phyloP scores from a whole-genome alignment of 2,329 filamentous ascomycete species.

The Chaetothyriales sp. region DNA sequence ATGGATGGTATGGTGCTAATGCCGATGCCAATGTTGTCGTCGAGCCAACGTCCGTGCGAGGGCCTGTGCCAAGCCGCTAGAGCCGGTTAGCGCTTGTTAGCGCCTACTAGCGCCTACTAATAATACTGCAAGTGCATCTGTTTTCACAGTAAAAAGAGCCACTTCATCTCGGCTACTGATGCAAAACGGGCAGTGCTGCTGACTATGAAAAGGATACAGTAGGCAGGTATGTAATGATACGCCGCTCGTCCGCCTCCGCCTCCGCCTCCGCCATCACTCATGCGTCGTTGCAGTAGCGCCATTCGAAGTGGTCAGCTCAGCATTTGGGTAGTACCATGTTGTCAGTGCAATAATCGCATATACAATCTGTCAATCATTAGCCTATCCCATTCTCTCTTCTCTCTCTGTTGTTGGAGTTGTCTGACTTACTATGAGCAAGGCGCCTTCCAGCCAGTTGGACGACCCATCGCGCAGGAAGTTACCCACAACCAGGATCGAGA shows the following conservation, averaged over 20 bases:
- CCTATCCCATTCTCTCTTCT: neutral
- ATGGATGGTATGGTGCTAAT: neutral
- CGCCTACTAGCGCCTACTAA: too few relatives aligned
- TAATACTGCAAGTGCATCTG: too few relatives aligned
- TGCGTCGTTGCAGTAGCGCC: neutral
- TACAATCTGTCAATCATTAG: constrained; percentile 23
- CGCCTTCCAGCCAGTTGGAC: constrained; percentile 79
- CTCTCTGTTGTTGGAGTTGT: neutral
- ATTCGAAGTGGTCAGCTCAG: constrained; percentile 18
- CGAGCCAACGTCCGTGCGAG: neutral
- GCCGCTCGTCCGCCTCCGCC: too few relatives aligned
- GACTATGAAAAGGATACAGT: neutral
- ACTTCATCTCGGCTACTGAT: neutral
- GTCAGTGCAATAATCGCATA: constrained; percentile 49
- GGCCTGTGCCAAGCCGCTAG: too few relatives aligned
- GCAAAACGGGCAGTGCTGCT: neutral
- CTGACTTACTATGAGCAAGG: constrained; percentile 50
- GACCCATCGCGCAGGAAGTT: constrained; percentile 79
- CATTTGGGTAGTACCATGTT: constrained; percentile 47
- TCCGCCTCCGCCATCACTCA: neutral
- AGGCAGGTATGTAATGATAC: too few relatives aligned
- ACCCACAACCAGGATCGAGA: constrained; percentile 73
- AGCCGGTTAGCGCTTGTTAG: too few relatives aligned
- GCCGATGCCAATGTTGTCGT: neutral
- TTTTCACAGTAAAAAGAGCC: too few relatives aligned